These are phyloP conservation scores for Pelagomonas calceolata DNA, from an alignment of 108 stramenopile genomes.

Conservation along the genomic window DNA sequence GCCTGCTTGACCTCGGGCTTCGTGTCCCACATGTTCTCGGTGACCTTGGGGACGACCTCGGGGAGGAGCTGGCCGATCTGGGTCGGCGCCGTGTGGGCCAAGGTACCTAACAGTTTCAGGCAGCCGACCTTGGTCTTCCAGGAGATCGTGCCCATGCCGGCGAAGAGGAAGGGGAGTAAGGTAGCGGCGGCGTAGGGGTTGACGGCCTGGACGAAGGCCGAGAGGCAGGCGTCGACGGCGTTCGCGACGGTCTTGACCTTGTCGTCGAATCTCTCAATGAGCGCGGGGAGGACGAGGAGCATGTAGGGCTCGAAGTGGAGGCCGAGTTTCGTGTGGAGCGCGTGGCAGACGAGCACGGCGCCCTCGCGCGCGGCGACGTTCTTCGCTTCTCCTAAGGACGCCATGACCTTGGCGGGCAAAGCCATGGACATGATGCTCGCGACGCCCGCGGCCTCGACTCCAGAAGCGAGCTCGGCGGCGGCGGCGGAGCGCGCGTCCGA, in stretches of 20 bases:
- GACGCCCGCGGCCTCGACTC: not conserved
- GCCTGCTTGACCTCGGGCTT: conserved; percentile 82
- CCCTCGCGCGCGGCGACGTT: conserved; percentile 52
- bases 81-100: conserved; percentile 25
- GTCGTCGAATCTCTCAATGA: conserved; percentile 56
- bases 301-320: conserved; percentile 60
- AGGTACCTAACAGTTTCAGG: conserved; percentile 49
- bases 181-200: not conserved
- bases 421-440: not conserved
- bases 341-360: conserved; percentile 57
- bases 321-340: conserved; percentile 60
- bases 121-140: conserved; percentile 35
- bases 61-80: conserved; percentile 59
- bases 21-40: conserved; percentile 76
- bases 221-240: not conserved
- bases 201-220: not conserved
- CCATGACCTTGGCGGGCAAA: not conserved
- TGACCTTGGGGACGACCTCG: conserved; percentile 70
- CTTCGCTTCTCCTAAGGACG: not conserved
- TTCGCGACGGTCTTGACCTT: conserved; percentile 57
- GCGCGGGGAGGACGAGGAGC: conserved; percentile 57
- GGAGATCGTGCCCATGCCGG: not conserved
- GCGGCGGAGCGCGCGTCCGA: not conserved
- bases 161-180: not conserved
- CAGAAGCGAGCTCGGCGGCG: not conserved